Percentiles rank a stretch among this genome's conserved stretches.
These are phyloP conservation scores for Rhizopogon salebrosus DNA, from an alignment of 768 basidiomycete species.

Conservation along the genomic window DNA sequence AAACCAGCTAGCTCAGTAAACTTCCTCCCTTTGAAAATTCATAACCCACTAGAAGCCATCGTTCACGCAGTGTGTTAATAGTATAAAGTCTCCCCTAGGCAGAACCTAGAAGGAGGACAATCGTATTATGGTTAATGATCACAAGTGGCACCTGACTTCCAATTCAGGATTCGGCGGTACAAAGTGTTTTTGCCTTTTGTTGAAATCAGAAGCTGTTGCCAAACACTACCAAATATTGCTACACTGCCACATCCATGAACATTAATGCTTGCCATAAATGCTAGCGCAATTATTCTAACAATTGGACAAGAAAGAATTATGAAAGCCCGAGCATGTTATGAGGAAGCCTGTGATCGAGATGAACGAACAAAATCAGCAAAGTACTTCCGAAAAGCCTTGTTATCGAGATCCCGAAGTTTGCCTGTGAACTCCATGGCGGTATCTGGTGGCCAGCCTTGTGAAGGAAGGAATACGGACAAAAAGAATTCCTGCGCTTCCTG, in stretches of 20 bases:
- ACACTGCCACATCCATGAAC: neutral
- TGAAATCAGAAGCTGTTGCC: slow-evolving; percentile 27
- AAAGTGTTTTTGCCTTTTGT: slow-evolving; percentile 29
- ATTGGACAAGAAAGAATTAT: slow-evolving; percentile 2
- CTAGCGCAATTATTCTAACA: neutral
- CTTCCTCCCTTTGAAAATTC: neutral
- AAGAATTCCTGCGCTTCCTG: slow-evolving; percentile 82
- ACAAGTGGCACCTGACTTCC: neutral
- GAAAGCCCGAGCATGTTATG: slow-evolving; percentile 34
- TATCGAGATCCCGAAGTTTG: slow-evolving; percentile 70
- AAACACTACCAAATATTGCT: slow-evolving; percentile 15
- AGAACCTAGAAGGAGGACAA: neutral
- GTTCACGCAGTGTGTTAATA: slow-evolving; percentile 1
- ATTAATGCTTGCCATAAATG: neutral
- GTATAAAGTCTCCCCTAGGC: neutral
- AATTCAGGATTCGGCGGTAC: slow-evolving; percentile 6
- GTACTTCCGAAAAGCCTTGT: slow-evolving; percentile 78
- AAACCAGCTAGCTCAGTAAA: slow-evolving; percentile 9
- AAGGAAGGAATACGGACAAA: slow-evolving; percentile 73
- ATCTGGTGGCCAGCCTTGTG: slow-evolving; percentile 81
- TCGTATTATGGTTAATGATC: neutral
- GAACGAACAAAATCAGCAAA: slow-evolving; percentile 80
- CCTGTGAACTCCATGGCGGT: slow-evolving; percentile 72
- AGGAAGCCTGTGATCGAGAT: slow-evolving; percentile 48
- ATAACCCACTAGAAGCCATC: slow-evolving; percentile 27